These are phyloP conservation scores for Sodiomyces alkalinus DNA, from an alignment of 2,329 filamentous ascomycete genomes.

Conservation along the genomic window DNA sequence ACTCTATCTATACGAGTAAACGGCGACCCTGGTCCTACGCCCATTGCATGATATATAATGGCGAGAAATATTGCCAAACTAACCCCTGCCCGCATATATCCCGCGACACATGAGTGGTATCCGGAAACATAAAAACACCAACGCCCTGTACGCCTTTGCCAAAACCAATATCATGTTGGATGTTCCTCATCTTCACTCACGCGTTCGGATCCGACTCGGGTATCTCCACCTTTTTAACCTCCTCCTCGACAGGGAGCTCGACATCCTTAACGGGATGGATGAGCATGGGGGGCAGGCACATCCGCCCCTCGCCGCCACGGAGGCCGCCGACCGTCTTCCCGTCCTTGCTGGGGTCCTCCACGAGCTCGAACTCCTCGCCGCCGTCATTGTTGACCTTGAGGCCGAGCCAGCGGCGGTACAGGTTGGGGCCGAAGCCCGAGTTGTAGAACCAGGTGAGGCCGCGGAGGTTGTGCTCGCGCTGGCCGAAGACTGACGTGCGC, in stretches of 20 bases:
- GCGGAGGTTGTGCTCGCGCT: slow-evolving; percentile 76
- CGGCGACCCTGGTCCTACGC: no score
- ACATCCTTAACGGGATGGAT: slow-evolving; percentile 78
- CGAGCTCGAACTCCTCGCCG: slow-evolving; percentile 60
- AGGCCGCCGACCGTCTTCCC: slow-evolving; percentile 34
- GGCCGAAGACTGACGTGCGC: slow-evolving; percentile 59
- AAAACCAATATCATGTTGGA: no score
- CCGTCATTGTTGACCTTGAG: slow-evolving; percentile 65
- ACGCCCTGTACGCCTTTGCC: no score
- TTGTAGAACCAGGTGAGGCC: slow-evolving; percentile 91
- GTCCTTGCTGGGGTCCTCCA: slow-evolving; percentile 34
- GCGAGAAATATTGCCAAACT: no score
- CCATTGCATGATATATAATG: no score
- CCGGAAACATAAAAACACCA: no score
- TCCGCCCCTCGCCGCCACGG: slow-evolving; percentile 60
- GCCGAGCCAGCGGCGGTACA: slow-evolving; percentile 80
- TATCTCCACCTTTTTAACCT: slow-evolving; percentile 27
- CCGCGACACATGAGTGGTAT: no score
- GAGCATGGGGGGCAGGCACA: slow-evolving; percentile 84
- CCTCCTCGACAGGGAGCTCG: slow-evolving; percentile 44
- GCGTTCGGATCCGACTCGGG: slow-evolving; percentile 35
- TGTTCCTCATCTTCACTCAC: no score
- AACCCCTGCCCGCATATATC: no score
- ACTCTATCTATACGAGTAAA: no score
- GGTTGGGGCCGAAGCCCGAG: slow-evolving; percentile 61